Evolutionary conservation across 306 rosid genomes (phyloP), one percentile per base, ranked within the genome.

Genomic region (Rosa persica): DNA sequence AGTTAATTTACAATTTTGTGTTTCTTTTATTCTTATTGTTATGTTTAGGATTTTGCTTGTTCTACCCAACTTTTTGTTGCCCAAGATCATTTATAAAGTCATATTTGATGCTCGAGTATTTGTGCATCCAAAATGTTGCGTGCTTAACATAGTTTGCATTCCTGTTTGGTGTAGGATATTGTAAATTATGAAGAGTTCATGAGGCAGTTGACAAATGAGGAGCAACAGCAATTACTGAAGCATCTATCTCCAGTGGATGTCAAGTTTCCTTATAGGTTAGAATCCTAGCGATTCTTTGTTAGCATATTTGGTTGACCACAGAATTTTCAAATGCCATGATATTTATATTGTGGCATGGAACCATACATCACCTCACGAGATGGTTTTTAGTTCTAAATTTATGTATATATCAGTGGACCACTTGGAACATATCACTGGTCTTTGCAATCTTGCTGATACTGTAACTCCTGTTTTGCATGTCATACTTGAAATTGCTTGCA

Each of bases 251-350:
- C 80, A 55, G 91, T 85, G 73, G 99, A 96, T 87, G 81, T 80
- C 60, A 82, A 88, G 76, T 80, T 80, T 89, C 97, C 99, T 22
- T 92, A 89, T 62, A 90, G 96, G 98, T 92, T 73, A 75, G 97
- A 78, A 80, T 82, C 71, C 71, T 48, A 61, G 39, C 76, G 75
- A 80, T 78, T 51, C 62, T 7, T 65, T 70, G 44, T 79, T 60
- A 20, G 38, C 25, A 5, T 55, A 15, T n/a, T 54, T 43, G 48
- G n/a, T 73, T 39, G 75, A 57, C 84, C 70, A 17, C 61, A 13
- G 12, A 76, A 47, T 78, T 43, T 30, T 67, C 20, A 38, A 48
- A 34, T 51, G 27, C 19, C 30, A 8, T 9, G 34, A 23, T 39
- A 30, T 30, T 30, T 73, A 73, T 44, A 73, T 8, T 54, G 36